Percentiles rank a stretch among this genome's conserved stretches.
phyloP scores from a whole-genome alignment of 2,329 filamentous ascomycete genomes.

The Clonostachys solani region DNA sequence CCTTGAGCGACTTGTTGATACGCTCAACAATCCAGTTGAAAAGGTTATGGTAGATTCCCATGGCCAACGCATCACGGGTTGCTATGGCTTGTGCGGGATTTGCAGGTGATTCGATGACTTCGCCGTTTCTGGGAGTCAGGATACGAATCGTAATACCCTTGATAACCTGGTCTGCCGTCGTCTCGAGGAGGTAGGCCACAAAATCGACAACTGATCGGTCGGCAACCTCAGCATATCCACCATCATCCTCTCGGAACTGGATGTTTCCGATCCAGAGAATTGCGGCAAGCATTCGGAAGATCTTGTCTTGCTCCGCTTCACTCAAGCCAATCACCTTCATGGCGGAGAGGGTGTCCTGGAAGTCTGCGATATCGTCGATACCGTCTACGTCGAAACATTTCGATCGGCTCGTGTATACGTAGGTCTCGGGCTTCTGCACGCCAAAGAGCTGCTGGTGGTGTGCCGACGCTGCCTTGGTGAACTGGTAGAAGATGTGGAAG shows the following conservation, averaged over 20 bases:
- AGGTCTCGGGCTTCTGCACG: slow-evolving; percentile 86
- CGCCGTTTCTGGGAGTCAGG: slow-evolving; percentile 63
- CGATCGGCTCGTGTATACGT: slow-evolving; percentile 88
- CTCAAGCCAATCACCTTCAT: slow-evolving; percentile 92
- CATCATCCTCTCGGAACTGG: slow-evolving; percentile 83
- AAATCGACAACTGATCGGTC: slow-evolving; percentile 94
- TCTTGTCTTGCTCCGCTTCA: slow-evolving; percentile 87
- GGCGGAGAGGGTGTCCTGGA: slow-evolving; percentile 83
- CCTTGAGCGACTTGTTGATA: slow-evolving; percentile 83
- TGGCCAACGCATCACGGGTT: slow-evolving; percentile 86
- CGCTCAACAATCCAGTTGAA: slow-evolving; percentile 98
- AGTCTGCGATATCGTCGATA: slow-evolving; percentile 89
- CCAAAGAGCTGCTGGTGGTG: slow-evolving; percentile 86
- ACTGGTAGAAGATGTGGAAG: slow-evolving; percentile 99
- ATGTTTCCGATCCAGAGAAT: slow-evolving; percentile 95
- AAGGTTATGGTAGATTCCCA: slow-evolving; percentile 95
- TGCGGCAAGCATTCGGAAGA: slow-evolving; percentile 90
- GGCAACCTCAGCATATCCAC: slow-evolving; percentile 78
- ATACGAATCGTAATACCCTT: slow-evolving; percentile 87
- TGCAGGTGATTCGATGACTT: slow-evolving; percentile 70
- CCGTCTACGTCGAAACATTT: slow-evolving; percentile 94
- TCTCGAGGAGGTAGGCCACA: slow-evolving; percentile 88
- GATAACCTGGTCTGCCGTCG: slow-evolving; percentile 74
- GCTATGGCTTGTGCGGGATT: slow-evolving; percentile 83
- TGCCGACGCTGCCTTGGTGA: slow-evolving; percentile 88